Percentiles rank a stretch among this genome's conserved stretches.
Evolutionary conservation across 2,329 filamentous ascomycete species (phyloP).

Genomic region (Neonectria ditissima): DNA sequence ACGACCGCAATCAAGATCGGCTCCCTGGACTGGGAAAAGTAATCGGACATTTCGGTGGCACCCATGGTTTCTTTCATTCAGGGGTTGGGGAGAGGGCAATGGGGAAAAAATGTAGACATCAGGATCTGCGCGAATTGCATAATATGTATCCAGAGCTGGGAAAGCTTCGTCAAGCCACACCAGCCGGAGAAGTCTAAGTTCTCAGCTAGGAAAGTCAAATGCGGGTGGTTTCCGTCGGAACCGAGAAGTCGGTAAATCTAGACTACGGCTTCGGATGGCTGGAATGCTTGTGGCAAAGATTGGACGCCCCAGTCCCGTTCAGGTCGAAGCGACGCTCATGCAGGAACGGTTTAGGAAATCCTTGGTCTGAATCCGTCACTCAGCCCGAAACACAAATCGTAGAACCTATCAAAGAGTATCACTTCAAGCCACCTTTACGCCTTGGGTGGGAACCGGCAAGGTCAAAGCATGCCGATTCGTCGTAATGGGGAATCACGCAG

Average conservation of each 20-base stretch:
- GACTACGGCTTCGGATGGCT: not conserved
- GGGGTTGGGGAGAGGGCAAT: too few species aligned
- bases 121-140: too few species aligned
- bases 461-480: not conserved
- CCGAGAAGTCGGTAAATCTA: not conserved
- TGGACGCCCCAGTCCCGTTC: not conserved
- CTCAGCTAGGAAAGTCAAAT: not conserved
- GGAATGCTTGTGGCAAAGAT: not conserved
- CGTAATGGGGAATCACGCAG: not conserved
- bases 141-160: not conserved
- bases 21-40: not conserved
- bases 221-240: not conserved
- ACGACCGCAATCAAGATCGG: slow-evolving; percentile 17
- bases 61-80: not conserved
- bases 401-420: not conserved
- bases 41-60: not conserved
- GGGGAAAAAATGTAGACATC: too few species aligned
- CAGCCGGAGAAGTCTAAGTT: not conserved
- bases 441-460: not conserved
- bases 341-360: not conserved
- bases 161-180: not conserved
- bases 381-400: not conserved
- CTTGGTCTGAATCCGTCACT: not conserved
- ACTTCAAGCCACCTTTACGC: not conserved
- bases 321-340: not conserved